These are phyloP conservation scores for Fusarium neocosmosporiellum DNA, from an alignment of 2,329 filamentous ascomycete genomes.

Conservation along the genomic window DNA sequence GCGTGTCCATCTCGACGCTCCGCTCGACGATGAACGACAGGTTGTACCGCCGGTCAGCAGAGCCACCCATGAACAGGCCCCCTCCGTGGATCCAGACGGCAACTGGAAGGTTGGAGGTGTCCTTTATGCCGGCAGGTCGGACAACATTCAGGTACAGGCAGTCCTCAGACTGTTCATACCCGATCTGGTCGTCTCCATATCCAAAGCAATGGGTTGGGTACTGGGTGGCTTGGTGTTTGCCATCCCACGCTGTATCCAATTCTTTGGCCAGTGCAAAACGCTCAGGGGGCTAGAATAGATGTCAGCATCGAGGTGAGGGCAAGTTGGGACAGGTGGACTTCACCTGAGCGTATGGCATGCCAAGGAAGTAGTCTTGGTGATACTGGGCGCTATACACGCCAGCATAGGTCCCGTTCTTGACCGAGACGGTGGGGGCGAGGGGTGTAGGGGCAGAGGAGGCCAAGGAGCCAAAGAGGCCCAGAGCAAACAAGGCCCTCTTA, in stretches of 20 bases:
- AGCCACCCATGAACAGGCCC: slow-evolving; percentile 47
- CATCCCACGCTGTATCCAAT: slow-evolving; percentile 59
- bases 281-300: slow-evolving; percentile 14
- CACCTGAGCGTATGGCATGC: slow-evolving; percentile 19
- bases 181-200: slow-evolving; percentile 53
- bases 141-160: slow-evolving; percentile 73
- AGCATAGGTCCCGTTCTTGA: slow-evolving; percentile 25
- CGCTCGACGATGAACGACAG: slow-evolving; percentile 67
- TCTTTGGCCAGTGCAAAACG: slow-evolving; percentile 45
- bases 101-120: slow-evolving; percentile 60
- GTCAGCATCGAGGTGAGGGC: background rate
- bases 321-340: no score
- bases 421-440: background rate
- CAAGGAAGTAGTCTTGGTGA: slow-evolving; percentile 25
- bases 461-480: no score
- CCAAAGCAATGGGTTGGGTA: slow-evolving; percentile 61
- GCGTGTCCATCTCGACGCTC: slow-evolving; percentile 56
- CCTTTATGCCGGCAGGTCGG: slow-evolving; percentile 59
- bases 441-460: no score
- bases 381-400: slow-evolving; percentile 17
- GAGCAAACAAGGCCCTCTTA: no score
- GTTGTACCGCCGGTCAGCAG: slow-evolving; percentile 66
- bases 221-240: slow-evolving; percentile 53
- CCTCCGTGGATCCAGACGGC: slow-evolving; percentile 68
- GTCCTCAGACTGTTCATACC: slow-evolving; percentile 57